Evolutionary conservation across 306 rosid species (phyloP), one percentile per base, ranked within the genome.

Genomic region (Gastrolobium bilobum): DNA sequence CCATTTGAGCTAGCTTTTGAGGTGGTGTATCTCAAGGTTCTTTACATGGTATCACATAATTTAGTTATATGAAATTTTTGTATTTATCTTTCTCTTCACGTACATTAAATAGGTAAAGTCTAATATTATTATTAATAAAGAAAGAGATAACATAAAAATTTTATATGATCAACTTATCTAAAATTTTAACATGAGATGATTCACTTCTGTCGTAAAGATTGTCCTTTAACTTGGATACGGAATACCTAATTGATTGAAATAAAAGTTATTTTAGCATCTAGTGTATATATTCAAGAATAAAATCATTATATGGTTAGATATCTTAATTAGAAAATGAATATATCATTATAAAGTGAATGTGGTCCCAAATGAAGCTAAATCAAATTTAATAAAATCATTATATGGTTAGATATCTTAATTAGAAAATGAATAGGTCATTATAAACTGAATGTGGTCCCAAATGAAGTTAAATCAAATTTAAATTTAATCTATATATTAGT

Each of bases 361-460:
- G 79, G 42, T 62, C 43, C 56, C 38, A 57, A 20, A 20, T 20
- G 26, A 20, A 20, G 26, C 26, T 20, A 20, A 20, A 20, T 20
- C 26, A 20, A 20, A 20, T 20, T 20, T 20, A 44, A 68, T 20
- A 35, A 54, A 53, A 56, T 8, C 53, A 59, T 37, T 47, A 15
- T 65, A 42, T 79, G 29, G 63, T 79, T 44, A 37, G 42, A 50
- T 71, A 42, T 50, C 50, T 50, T 79, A 33, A 71, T 8, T 61
- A 11, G 67, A 63, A 63, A 53, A 63, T 63, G 30, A 63, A 31
- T 15, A 61, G 39, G 33, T 14, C 14, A 38, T 47, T 60, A 6
- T 33, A 54, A 57, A 46, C 42, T 3, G 7, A 43, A 5, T 20
- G 72, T 80, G 79, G 42, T 62, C 43, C 56, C 38, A 57, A 20